Percentiles rank a stretch among this genome's conserved stretches.
Evolutionary conservation across 306 rosid genomes (phyloP).

Genomic region (Ammopiptanthus mongolicus): DNA sequence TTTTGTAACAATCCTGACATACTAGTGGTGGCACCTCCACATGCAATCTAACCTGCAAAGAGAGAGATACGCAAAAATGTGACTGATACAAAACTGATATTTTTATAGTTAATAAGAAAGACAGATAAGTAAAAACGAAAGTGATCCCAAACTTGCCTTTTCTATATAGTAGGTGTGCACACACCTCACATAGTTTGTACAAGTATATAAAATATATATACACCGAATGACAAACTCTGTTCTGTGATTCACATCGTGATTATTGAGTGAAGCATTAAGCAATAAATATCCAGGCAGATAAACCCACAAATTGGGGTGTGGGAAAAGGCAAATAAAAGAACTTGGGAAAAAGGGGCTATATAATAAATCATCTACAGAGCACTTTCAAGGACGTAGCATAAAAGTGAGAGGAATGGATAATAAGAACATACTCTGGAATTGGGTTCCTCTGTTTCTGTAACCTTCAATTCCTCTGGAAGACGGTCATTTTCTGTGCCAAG

Average conservation of each 20-base stretch:
- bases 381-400: not conserved
- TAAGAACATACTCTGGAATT: conserved; percentile 60
- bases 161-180: too few relatives aligned
- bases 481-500: conserved; percentile 33
- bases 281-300: not conserved
- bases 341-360: not conserved
- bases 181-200: not conserved
- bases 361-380: not conserved
- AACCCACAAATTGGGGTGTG: not conserved
- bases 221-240: not conserved
- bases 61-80: conserved; percentile 14
- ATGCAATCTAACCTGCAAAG: conserved; percentile 70
- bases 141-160: too few relatives aligned
- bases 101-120: too few relatives aligned
- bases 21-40: conserved; percentile 78
- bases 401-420: not conserved
- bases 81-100: too few relatives aligned
- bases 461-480: conserved; percentile 61
- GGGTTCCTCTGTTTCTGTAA: conserved; percentile 57
- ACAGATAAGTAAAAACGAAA: too few relatives aligned
- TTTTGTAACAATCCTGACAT: conserved; percentile 75
- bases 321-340: not conserved
- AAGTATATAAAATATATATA: not conserved
- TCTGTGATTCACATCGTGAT: not conserved
- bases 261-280: not conserved